Base-by-base conservation (phyloP, 805 yeast species). In the Saccharomycopsis selenospora region DNA sequence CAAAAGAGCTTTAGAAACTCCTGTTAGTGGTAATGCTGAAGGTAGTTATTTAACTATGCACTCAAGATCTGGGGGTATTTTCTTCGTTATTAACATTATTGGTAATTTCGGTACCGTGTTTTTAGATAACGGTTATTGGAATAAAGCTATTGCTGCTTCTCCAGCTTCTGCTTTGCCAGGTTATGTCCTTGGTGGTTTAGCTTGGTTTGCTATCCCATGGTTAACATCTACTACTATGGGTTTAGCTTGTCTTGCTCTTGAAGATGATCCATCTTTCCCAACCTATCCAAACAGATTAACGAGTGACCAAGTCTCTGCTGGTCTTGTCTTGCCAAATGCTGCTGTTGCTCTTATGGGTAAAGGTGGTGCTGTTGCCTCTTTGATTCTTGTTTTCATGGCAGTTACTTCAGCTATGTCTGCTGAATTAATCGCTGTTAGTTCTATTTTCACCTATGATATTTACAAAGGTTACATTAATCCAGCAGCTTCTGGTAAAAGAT, bases 361-460 rank as follows among this genome's bases (percentile, higher is more conserved):
- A 54, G 86, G 91, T 57, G 97, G 96, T 53, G 95, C 95, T 3
- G 90, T 79, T 43, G 90, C 90, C 29, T 75, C 89, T 7, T 72
- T 89, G 54, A 63, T 89, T 28, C 67, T 89, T 71, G 77, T 88
- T 8, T 89, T 89, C 65, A 85, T 87, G 90, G 95, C 96, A 23
- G 91, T 85, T 40, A 89, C 96, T 0, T 84, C 95, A 43, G 95
- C 96, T 23, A 79, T 86, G 76, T 85, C 95, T 27, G 91, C 96
- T 33, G 96, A 89, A 65, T 76, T 89, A 59, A 85, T 89, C 61
- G 84, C 96, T 2, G 90, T 86, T 17, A 84, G 95, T 3, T 82
- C 95, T 2, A 78, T 89, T 52, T 76, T 80, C 70, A 85, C 95
- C 40, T 89, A 86, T 58, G 96, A 89, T 66, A 72, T 89, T 53